These are phyloP conservation scores for Piper longum DNA, from an alignment of 164 flowering plant species.

Conservation along the genomic window DNA sequence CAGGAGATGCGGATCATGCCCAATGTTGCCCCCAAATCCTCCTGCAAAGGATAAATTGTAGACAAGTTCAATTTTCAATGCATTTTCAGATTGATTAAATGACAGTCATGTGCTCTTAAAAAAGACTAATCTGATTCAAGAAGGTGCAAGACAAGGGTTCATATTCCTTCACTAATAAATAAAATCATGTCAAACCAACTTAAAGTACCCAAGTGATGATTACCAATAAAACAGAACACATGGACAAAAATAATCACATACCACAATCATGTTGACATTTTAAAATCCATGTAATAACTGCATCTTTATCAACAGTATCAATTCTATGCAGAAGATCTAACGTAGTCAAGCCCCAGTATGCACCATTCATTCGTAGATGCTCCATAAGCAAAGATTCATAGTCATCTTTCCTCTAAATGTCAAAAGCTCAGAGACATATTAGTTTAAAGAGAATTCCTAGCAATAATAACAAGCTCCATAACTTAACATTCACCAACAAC, in stretches of 20 bases:
- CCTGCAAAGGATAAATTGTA: conserved; percentile 27
- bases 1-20: conserved; percentile 80
- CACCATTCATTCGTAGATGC: conserved; percentile 81
- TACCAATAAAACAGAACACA: not conserved
- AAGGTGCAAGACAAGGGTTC: not conserved
- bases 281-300: conserved; percentile 75
- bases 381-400: conserved; percentile 78
- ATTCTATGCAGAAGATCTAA: conserved; percentile 72
- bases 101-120: not conserved
- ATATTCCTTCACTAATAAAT: not conserved
- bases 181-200: not conserved
- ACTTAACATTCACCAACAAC: not conserved
- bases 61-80: not conserved
- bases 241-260: conserved; percentile 13
- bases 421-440: not conserved
- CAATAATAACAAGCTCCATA: not conserved
- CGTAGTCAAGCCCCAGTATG: conserved; percentile 85
- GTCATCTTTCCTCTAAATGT: conserved; percentile 48
- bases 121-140: not conserved
- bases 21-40: conserved; percentile 84
- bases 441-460: not conserved
- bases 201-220: not conserved
- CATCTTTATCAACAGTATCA: conserved; percentile 41
- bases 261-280: conserved; percentile 80
- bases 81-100: not conserved